Evolutionary conservation across 805 yeast genomes (phyloP), one percentile per base, ranked within the genome.

Genomic region (Kazachstania bromeliacearum): DNA sequence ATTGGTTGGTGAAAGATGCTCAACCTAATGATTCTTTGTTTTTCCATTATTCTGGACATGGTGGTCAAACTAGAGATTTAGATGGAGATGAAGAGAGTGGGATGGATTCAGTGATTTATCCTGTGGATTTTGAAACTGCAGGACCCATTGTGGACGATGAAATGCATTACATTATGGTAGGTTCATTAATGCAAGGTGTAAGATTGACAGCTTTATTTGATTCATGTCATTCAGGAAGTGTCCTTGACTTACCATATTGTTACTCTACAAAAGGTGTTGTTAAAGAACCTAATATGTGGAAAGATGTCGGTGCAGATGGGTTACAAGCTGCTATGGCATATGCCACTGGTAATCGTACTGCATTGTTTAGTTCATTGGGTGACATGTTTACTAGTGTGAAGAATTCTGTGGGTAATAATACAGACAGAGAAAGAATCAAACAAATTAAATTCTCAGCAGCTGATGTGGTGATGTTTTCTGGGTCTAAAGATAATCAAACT

Each of bases 41-140:
- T 47, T 75, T 85, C 68, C 94, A 85, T 55, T 84, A 79, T 53
- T 80, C 92, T 0, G 92, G 95, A 6, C 95, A 85, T 53, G 95
- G 95, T 21, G 85, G 92, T 2, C 81, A 77, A 50, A 73, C 76
- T 4, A 59, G 64, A 32, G 94, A 84, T 55, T 51, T 62, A 23
- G 74, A 77, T 48, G 85, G 85, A 17, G 92, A 81, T 50, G 89
- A 81, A 50, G 83, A 70, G 14, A 82, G 77, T 47, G 85, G 85
- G 0, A 68, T 63, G 49, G 88, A 80, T 56, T 84, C 79, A 50
- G 75, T 75, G 4, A 75, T 81, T 39, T 79, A 79, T 44, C 88
- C 89, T 0, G 68, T 80, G 19, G 89, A 81, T 58, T 83, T 76
- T 53, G 71, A 80, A 57, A 57, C 56, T 5, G 66, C 68, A 3